Conservation (phyloP, 768 basidiomycete genomes). For the Leccinum pellstonianum region DNA sequence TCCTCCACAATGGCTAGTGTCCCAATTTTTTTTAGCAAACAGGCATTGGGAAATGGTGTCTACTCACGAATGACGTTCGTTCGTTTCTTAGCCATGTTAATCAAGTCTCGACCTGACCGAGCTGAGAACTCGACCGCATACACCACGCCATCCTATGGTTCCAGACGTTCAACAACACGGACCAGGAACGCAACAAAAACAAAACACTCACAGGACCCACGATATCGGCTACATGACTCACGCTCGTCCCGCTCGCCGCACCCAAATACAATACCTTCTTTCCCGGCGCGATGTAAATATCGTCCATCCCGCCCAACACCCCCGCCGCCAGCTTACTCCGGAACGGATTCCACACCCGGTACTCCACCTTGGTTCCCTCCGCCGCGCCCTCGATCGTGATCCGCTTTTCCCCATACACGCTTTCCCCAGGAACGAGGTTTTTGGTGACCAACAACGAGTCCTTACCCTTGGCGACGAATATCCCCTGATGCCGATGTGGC, state of each 20-base stretch:
- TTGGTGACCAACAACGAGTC: constrained; percentile 96
- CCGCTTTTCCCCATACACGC: constrained; percentile 98
- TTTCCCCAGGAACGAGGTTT: constrained; percentile 96
- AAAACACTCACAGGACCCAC: constrained; percentile 82
- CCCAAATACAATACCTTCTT: constrained; percentile 97
- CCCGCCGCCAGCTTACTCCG: constrained; percentile 95
- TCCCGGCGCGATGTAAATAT: constrained; percentile 90
- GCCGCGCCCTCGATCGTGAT: constrained; percentile 78
- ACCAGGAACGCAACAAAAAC: background rate
- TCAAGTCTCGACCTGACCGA: constrained; percentile 94
- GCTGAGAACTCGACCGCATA: constrained; percentile 99
- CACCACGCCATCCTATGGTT: constrained; percentile 81
- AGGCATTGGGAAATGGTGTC: background rate
- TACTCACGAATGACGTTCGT: constrained; percentile 96
- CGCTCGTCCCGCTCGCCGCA: constrained; percentile 96
- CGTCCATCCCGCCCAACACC: constrained; percentile 91
- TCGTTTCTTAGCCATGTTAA: constrained; percentile 99
- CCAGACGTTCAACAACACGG: constrained; percentile 7
- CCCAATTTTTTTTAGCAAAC: constrained; percentile 1
- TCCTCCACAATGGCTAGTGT: constrained; percentile 86
- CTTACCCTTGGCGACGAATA: constrained; percentile 98
- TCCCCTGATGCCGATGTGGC: constrained; percentile 90
- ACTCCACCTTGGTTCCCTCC: constrained; percentile 88
- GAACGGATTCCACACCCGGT: constrained; percentile 99
- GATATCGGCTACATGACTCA: constrained; percentile 98